phyloP scores from a whole-genome alignment of 495 filamentous ascomycete genomes.

The Jackrogersella multiformis region DNA sequence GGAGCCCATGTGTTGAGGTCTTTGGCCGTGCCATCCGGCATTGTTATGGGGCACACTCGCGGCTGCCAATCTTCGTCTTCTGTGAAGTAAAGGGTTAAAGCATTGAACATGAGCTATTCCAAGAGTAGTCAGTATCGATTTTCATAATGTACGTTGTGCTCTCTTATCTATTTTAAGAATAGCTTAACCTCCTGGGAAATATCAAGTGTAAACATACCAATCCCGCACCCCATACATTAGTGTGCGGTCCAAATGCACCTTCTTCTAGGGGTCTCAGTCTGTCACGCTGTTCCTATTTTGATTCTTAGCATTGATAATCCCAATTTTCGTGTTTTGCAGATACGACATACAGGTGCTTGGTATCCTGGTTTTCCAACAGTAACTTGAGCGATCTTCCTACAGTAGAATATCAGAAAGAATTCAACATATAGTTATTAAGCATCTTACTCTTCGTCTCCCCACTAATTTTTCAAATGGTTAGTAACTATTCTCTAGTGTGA shows the following conservation, averaged over 20 bases:
- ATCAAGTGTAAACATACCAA: constrained; percentile 16
- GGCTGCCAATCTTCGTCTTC: constrained; percentile 35
- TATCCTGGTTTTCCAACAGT: constrained; percentile 27
- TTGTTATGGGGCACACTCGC: constrained; percentile 6
- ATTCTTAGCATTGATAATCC: neutral
- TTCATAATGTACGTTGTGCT: neutral
- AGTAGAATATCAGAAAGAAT: neutral
- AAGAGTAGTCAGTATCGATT: neutral
- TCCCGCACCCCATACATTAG: constrained; percentile 34
- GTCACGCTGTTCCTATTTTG: constrained; percentile 28
- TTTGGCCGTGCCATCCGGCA: constrained; percentile 22
- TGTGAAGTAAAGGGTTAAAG: constrained; percentile 15
- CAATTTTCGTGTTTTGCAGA: neutral
- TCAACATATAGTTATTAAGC: neutral
- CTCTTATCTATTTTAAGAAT: neutral
- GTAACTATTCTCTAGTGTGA: neutral
- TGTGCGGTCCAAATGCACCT: constrained; percentile 26
- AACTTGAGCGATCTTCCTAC: constrained; percentile 19
- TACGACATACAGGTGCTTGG: constrained; percentile 23
- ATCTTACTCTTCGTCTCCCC: constrained; percentile 15
- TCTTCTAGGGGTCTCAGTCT: neutral
- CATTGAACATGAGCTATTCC: constrained; percentile 31
- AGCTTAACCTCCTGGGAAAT: neutral
- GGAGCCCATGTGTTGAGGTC: constrained; percentile 30
- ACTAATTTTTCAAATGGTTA: constrained; percentile 5